Base-by-base conservation (phyloP, 2,329 filamentous ascomycete genomes). In the Alternaria conjuncta region DNA sequence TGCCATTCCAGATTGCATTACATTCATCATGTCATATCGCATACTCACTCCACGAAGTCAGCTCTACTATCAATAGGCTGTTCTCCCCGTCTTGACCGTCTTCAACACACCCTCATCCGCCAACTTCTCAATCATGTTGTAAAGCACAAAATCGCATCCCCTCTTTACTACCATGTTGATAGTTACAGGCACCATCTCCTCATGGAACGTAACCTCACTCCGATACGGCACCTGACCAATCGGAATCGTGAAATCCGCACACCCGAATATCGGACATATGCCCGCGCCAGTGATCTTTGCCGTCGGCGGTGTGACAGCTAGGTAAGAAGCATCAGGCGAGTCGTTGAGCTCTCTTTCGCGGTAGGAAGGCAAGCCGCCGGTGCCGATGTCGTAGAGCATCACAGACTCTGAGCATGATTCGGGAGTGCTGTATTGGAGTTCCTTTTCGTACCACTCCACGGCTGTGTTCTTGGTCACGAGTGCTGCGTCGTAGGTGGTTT, bases 121-220 rank as follows among this genome's bases (percentile, higher is more conserved):
- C 55, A 83, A 62, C 69, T 72, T 78, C 65, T 81, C 75, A 58
- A 82, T 73, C 75, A 83, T 76, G 30, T 82, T 80, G 61, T 77
- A 81, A 23, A 83, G 59, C 67, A 83, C 74, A 62, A 81, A 81
- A 57, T 83, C 82, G 61, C 82, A 84, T 1, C 81, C 82, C n/a
- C 80, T 63, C 65, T 78, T 80, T 7, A 82, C 81, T 9, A 83
- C 77, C 57, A 83, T 65, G 28, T 78, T 80, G 3, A 83, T 77
- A 11, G 81, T 81, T 7, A 84, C 81, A 9, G 82, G 82, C 50
- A 83, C 72, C 69, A 79, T 77, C 71, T 83, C 82, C 55, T 76
- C 70, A 36, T 76, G 73, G 32, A 78, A 79, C 1, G 80, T 82
- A 7, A 83, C 73, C 59, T 80, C 78, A 61, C 79, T 81, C 20